Evolutionary conservation across 495 filamentous ascomycete genomes (phyloP).

Genomic region (Astrothelium macrocarpum): DNA sequence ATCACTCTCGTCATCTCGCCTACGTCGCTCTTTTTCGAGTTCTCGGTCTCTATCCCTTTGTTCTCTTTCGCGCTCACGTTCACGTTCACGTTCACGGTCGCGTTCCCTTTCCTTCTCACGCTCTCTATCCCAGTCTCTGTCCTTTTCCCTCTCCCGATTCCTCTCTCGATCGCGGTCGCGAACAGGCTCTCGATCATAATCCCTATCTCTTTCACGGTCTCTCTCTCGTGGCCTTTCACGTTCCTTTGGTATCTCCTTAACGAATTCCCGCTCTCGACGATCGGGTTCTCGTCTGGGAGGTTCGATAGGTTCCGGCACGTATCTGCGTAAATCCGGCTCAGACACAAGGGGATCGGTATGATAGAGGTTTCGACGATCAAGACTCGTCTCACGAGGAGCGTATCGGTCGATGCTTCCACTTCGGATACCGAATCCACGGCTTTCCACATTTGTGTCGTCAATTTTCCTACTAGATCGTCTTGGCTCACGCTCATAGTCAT

Average conservation of each 20-base stretch:
- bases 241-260: not conserved
- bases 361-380: constrained; percentile 20
- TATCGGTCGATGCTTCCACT: constrained; percentile 20
- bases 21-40: constrained; percentile 17
- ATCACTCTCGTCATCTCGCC: constrained; percentile 9
- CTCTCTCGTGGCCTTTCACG: constrained; percentile 13
- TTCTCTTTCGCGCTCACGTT: constrained; percentile 17
- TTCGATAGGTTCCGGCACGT: constrained; percentile 2
- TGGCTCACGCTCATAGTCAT: constrained; percentile 21
- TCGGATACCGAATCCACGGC: constrained; percentile 34
- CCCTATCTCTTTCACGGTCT: constrained; percentile 12
- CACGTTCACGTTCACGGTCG: constrained; percentile 22
- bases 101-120: constrained; percentile 19
- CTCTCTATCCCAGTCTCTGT: constrained; percentile 19
- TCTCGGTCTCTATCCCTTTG: constrained; percentile 5
- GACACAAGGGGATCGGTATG: not conserved
- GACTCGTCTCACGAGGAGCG: constrained; percentile 12
- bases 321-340: not conserved
- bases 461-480: constrained; percentile 12
- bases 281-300: constrained; percentile 2
- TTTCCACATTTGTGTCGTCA: constrained; percentile 24
- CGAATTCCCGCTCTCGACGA: constrained; percentile 5
- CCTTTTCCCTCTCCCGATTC: constrained; percentile 21
- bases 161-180: constrained; percentile 15
- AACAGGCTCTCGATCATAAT: constrained; percentile 17